A percentile compares a stretch with the other conserved stretches of the same genome.
phyloP scores from a whole-genome alignment of 2,329 filamentous ascomycete species.

The Lasiodiplodia citricola region DNA sequence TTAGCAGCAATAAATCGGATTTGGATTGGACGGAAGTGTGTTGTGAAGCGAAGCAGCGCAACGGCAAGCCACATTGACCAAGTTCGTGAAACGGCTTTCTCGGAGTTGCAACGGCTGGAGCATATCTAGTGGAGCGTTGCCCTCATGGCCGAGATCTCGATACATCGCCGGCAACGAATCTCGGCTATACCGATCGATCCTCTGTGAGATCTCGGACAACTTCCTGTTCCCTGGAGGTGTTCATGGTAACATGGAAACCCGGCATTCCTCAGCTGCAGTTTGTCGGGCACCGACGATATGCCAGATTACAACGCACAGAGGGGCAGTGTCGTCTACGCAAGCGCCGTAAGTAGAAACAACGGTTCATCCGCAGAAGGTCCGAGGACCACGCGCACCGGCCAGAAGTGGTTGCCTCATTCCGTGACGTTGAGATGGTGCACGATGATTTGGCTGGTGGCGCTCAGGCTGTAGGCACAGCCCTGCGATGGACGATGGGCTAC shows the following conservation, averaged over 20 bases:
- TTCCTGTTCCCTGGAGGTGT: neutral
- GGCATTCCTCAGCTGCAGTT: neutral
- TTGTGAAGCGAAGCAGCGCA: neutral
- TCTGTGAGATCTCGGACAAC: neutral
- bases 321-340: neutral
- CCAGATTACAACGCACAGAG: neutral
- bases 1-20: neutral
- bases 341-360: constrained; percentile 3
- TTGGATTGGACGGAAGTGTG: neutral
- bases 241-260: neutral
- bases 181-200: neutral
- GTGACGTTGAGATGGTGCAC: neutral
- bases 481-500: neutral
- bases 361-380: constrained; percentile 15
- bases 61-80: neutral
- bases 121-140: neutral
- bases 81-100: neutral
- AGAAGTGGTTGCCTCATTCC: constrained; percentile 7
- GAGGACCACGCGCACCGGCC: neutral
- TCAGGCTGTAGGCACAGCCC: neutral
- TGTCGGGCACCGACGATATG: neutral
- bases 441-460: neutral
- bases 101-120: neutral
- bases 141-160: neutral
- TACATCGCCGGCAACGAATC: neutral